These are phyloP conservation scores for Russula ochroleuca DNA, from an alignment of 768 basidiomycete genomes.

Conservation along the genomic window DNA sequence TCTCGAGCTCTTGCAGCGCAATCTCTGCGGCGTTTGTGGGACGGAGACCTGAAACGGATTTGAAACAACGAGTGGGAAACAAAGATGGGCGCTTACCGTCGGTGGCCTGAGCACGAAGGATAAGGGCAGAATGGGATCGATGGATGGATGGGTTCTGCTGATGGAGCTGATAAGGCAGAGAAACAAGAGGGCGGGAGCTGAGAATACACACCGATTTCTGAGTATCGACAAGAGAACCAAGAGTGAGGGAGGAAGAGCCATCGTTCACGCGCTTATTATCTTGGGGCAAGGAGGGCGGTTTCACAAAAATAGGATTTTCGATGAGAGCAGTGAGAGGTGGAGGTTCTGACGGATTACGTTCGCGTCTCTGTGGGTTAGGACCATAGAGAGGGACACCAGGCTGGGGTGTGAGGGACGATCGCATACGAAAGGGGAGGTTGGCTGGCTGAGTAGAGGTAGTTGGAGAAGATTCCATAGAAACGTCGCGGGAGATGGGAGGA, in stretches of 20 bases:
- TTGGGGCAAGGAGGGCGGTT: conserved; percentile 42
- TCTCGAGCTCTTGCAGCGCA: conserved; percentile 65
- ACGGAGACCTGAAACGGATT: conserved; percentile 29
- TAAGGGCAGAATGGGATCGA: conserved; percentile 22
- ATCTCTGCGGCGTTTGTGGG: conserved; percentile 55
- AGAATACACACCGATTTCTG: conserved; percentile 26
- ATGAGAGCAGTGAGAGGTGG: conserved; percentile 59
- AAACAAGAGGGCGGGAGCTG: neutral
- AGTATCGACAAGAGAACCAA: conserved; percentile 30
- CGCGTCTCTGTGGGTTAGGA: conserved; percentile 39
- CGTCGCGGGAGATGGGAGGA: conserved; percentile 38
- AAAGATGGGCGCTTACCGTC: conserved; percentile 18
- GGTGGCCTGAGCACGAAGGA: conserved; percentile 13
- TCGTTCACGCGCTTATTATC: conserved; percentile 27
- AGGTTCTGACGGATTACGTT: conserved; percentile 61
- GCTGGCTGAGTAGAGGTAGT: conserved; percentile 32
- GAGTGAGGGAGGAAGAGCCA: conserved; percentile 25
- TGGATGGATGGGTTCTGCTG: conserved; percentile 13
- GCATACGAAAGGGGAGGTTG: conserved; percentile 56
- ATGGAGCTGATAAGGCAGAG: conserved; percentile 9
- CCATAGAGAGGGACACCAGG: conserved; percentile 45
- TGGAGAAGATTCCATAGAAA: conserved; percentile 42
- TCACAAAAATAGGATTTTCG: conserved; percentile 67
- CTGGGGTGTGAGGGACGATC: conserved; percentile 68
- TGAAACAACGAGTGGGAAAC: conserved; percentile 24